Base-by-base conservation (phyloP, 176 grass and related monocot species). In the bread wheat (Triticum aestivum) region DNA sequence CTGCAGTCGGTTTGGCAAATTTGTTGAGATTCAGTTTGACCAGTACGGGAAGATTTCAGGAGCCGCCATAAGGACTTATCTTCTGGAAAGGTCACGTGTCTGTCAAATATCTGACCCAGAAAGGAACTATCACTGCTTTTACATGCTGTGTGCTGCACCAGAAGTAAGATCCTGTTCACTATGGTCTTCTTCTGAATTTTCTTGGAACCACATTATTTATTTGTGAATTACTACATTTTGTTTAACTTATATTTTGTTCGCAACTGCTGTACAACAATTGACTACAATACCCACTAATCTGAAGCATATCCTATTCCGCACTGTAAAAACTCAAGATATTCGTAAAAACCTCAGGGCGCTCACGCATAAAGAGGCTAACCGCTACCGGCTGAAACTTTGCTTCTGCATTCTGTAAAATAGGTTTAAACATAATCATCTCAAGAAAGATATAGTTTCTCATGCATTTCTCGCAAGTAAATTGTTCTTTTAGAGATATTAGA, bases 91-190 rank as follows among this genome's bases (percentile, higher is more conserved):
- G 68, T 97, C 94, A 58, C 94, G 94, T 83, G 94, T 97, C 33
- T 97, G 94, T 87, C 94, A 97, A 86, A 92, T 94, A 87, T 97
- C 94, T 79, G 90, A 97, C 23, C 94, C 94, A 11, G 94, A 97
- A 85, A 92, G 94, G 90, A 97, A 97, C 65, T 97, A 97, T 77
- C 94, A 97, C 44, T 97, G 94, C 77, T 97, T 97, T 88, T 97
- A 97, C 90, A 97, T 97, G 94, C 73, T 97, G 45, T 97, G 94
- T 80, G 88, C 90, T 83, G 83, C 90, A 71, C 41, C 77, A 64
- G 90, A 90, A 82, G 94, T 97, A 97, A 80, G 78, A 68, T 49
- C 41, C 42, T 44, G 2, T 42, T 42, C 37, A 38, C 37, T 7
- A 38, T 38, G 37, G 29, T 65, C 63, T 87, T 85, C 79, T 38